Evolutionary conservation across 257 asterid species (phyloP).

Genomic region (Pogostemon cablin): DNA sequence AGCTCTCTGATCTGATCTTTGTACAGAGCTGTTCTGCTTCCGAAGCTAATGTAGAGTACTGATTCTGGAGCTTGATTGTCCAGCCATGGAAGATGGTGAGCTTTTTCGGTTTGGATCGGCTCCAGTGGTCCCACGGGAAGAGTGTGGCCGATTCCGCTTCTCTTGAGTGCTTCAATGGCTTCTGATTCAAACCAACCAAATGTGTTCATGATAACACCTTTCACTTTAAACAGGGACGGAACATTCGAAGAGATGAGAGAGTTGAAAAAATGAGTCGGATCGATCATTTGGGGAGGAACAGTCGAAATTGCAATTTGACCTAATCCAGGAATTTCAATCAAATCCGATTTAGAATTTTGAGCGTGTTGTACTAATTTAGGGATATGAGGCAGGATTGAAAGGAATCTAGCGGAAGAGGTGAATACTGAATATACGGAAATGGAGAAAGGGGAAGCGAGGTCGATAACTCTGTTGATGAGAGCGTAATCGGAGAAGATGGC

Average conservation of each 20-base stretch:
- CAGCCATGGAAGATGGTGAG: slow-evolving; percentile 48
- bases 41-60: slow-evolving; percentile 52
- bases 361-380: slow-evolving; percentile 32
- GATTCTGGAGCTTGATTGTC: slow-evolving; percentile 44
- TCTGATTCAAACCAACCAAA: slow-evolving; percentile 41
- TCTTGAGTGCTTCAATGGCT: slow-evolving; percentile 37
- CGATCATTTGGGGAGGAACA: slow-evolving; percentile 49
- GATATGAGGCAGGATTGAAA: slow-evolving; percentile 40
- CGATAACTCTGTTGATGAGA: slow-evolving; percentile 8
- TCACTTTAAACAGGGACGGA: slow-evolving; percentile 23
- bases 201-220: slow-evolving; percentile 52
- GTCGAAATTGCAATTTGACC: slow-evolving; percentile 41
- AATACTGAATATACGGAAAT: slow-evolving; percentile 29
- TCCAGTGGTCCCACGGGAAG: slow-evolving; percentile 51
- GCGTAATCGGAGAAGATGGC: slow-evolving; percentile 43
- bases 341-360: background rate
- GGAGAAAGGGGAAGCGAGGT: slow-evolving; percentile 24
- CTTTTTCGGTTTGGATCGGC: slow-evolving; percentile 10
- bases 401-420: slow-evolving; percentile 49
- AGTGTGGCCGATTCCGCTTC: slow-evolving; percentile 21
- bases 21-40: slow-evolving; percentile 51
- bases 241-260: slow-evolving; percentile 34
- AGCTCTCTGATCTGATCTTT: slow-evolving; percentile 44
- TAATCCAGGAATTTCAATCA: slow-evolving; percentile 38
- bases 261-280: slow-evolving; percentile 35